A percentile compares a stretch with the other conserved stretches of the same genome.
Evolutionary conservation across 768 basidiomycete species (phyloP).

Genomic region (Kwoniella dendrophila): DNA sequence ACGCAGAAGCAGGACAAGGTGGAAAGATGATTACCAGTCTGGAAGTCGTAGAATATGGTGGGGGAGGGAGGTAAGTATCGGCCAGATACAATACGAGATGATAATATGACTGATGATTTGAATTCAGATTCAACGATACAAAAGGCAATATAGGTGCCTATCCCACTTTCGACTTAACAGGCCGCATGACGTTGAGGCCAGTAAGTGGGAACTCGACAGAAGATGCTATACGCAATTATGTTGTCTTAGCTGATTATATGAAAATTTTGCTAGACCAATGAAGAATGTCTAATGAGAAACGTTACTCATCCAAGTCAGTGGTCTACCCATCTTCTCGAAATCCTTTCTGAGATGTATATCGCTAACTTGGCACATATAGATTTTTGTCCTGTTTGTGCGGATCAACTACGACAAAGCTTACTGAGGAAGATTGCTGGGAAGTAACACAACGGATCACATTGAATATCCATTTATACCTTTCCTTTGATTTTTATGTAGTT

Average conservation of each 20-base stretch:
- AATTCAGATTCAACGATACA: conserved; percentile 37
- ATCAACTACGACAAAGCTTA: not conserved
- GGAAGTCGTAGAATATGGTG: conserved; percentile 52
- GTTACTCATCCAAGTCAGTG: conserved; percentile 50
- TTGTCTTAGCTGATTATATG: not conserved
- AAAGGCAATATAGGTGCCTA: conserved; percentile 48
- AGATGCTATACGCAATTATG: not conserved
- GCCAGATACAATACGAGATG: not conserved
- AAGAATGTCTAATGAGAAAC: conserved; percentile 51
- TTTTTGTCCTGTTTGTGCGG: conserved; percentile 4
- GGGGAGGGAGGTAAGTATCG: conserved; percentile 28
- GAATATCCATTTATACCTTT: conserved; percentile 1
- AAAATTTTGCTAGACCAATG: conserved; percentile 36
- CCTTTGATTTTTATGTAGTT: too few species aligned
- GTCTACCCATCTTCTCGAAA: not conserved
- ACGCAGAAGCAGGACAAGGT: conserved; percentile 39
- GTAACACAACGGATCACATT: not conserved
- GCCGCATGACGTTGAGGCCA: conserved; percentile 44
- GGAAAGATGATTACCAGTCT: conserved; percentile 53
- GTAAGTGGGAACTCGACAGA: conserved; percentile 24
- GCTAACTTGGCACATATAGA: not conserved
- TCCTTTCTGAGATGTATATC: not conserved
- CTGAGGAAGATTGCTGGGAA: not conserved
- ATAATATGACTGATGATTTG: not conserved
- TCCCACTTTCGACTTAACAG: conserved; percentile 44